phyloP scores from a whole-genome alignment of 1,284 basidiomycete species.

The Porogramme epimiltina region DNA sequence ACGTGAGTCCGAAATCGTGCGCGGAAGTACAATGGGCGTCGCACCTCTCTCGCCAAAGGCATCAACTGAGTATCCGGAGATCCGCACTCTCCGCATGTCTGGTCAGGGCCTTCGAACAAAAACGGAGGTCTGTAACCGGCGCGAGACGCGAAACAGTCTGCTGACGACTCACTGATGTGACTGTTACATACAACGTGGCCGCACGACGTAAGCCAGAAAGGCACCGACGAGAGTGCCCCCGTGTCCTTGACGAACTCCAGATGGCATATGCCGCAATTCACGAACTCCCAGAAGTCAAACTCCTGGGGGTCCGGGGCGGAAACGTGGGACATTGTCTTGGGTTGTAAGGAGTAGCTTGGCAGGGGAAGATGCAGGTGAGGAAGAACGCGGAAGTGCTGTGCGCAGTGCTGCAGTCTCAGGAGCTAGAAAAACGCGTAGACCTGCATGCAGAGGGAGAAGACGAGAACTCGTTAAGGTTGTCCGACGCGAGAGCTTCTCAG shows the following conservation, averaged over 20 bases:
- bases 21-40: constrained; percentile 24
- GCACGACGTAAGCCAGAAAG: constrained; percentile 85
- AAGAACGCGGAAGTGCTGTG: not conserved
- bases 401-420: not conserved
- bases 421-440: too few relatives aligned
- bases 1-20: not conserved
- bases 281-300: constrained; percentile 79
- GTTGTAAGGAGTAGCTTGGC: too few relatives aligned
- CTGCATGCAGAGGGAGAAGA: too few relatives aligned
- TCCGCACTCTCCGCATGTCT: constrained; percentile 70
- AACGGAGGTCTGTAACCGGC: constrained; percentile 7
- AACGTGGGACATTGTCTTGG: constrained; percentile 16
- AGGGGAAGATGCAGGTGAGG: not conserved
- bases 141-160: not conserved
- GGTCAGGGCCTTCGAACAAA: constrained; percentile 55
- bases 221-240: constrained; percentile 53
- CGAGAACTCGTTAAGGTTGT: too few relatives aligned
- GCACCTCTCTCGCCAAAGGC: constrained; percentile 72
- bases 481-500: not conserved
- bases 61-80: constrained; percentile 63
- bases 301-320: constrained; percentile 21
- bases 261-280: constrained; percentile 67
- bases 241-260: constrained; percentile 55
- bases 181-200: constrained; percentile 81
- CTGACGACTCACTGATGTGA: constrained; percentile 74